Percentiles rank a stretch among this genome's conserved stretches.
Conservation (phyloP, 2,329 filamentous ascomycete species). For the Ophiognomonia clavigignenti-juglandacearum region DNA sequence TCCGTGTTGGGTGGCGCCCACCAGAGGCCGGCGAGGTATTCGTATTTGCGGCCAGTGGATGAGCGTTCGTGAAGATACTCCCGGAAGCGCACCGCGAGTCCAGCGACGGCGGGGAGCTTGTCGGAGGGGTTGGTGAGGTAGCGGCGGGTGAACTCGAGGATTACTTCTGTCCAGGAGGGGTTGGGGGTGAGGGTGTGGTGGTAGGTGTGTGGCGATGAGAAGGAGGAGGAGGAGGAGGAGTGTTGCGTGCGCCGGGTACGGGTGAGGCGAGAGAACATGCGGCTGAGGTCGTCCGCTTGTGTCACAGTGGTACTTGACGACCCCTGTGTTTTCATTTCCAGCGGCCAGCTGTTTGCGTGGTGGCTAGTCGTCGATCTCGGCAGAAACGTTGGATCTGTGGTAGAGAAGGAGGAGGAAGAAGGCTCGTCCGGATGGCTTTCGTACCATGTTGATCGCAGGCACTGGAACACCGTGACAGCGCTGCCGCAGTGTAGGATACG, state of each 20-base stretch:
- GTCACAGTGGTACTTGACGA: too few relatives aligned
- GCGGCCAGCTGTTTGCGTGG: background rate
- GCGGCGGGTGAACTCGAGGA: too few relatives aligned
- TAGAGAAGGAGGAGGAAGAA: too few relatives aligned
- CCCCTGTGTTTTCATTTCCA: too few relatives aligned
- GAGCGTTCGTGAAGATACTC: background rate
- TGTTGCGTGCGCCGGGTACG: too few relatives aligned
- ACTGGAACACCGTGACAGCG: background rate
- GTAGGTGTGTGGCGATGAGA: too few relatives aligned
- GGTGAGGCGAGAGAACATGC: too few relatives aligned
- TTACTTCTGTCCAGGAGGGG: too few relatives aligned
- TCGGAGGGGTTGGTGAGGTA: background rate
- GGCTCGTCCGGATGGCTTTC: background rate
- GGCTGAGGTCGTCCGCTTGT: too few relatives aligned
- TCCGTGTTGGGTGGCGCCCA: too few relatives aligned
- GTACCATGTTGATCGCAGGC: background rate
- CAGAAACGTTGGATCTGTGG: background rate
- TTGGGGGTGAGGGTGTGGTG: too few relatives aligned
- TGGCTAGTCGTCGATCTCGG: background rate
- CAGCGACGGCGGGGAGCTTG: background rate
- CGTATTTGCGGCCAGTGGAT: background rate
- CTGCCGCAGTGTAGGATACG: background rate
- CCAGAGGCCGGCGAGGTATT: background rate
- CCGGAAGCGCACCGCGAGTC: background rate
- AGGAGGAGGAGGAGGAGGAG: too few relatives aligned